Evolutionary conservation across 352 stramenopile species (phyloP), one percentile per base, ranked within the genome.

Genomic region (Aphanomyces astaci): DNA sequence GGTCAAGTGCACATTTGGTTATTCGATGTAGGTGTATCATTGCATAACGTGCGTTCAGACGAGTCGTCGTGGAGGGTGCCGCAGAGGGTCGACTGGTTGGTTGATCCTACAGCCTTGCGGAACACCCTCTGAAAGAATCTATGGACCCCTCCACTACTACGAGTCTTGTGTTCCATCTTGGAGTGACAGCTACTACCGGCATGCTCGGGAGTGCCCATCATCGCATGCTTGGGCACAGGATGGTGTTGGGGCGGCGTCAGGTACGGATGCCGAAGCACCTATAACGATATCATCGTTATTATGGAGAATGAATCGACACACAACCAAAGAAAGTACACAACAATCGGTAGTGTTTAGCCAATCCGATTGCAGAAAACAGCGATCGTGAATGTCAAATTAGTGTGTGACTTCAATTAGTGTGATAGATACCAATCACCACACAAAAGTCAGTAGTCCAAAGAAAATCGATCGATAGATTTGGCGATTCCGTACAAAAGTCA

Each of bases 81-180:
- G n/a, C n/a, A n/a, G 36, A 43, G 36, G 7, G 7, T 7, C 36
- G 36, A 43, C 36, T 43, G 36, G 36, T 43, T 43, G 22, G 19
- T 22, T 7, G 13, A 22, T 9, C 7, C 48, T 22, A 11, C 11
- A 9, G 51, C 15, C 30, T 59, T 59, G 7, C 62, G 5, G 33
- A 68, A 68, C 11, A 68, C 15, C 11, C 39, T 60, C 19, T 48
- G 62, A 17, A 68, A 68, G 25, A 68, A 68, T 11, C 36, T 59
- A 0, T 53, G 62, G 1, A 68, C 62, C 11, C 62, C 17, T 4
- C 49, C 33, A 7, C 19, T n/a, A n/a, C n/a, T n/a, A n/a, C n/a
- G n/a, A n/a, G n/a, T 27, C 33, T 54, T 52, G 17, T 66, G 52
- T 11, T 52, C 48, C 33, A n/a, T 13, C 24, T 66, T 36, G 28